A percentile compares a stretch with the other conserved stretches of the same genome.
Evolutionary conservation across 805 yeast species (phyloP).

Genomic region (Kodamaea sagamina): DNA sequence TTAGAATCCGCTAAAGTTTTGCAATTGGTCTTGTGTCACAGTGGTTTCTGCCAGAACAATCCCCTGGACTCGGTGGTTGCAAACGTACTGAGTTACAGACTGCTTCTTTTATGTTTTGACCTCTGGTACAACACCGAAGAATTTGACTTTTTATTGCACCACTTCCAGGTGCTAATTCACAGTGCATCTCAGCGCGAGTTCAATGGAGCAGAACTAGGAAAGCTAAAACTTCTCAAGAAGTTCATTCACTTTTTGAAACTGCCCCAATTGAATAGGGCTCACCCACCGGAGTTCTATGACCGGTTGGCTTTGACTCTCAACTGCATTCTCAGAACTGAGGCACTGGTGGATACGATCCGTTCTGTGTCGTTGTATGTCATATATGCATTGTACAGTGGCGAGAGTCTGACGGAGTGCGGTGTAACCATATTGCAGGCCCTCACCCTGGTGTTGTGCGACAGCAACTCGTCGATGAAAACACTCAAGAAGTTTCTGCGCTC

Average conservation of each 20-base stretch:
- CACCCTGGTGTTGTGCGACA: conserved; percentile 45
- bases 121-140: conserved; percentile 63
- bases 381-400: conserved; percentile 49
- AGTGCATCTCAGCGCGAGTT: conserved; percentile 37
- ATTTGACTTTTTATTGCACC: conserved; percentile 55
- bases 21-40: conserved; percentile 41
- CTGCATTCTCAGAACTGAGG: conserved; percentile 36
- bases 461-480: conserved; percentile 37
- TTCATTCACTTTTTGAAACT: conserved; percentile 52
- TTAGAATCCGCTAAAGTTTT: conserved; percentile 10
- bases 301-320: conserved; percentile 26
- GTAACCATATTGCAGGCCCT: conserved; percentile 23
- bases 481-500: conserved; percentile 51
- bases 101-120: conserved; percentile 55
- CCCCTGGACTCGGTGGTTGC: conserved; percentile 59
- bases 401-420: conserved; percentile 34
- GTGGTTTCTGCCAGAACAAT: conserved; percentile 51
- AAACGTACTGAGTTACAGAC: conserved; percentile 57
- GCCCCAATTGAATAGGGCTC: conserved; percentile 15
- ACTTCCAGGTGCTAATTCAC: conserved; percentile 50
- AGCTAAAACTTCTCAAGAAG: conserved; percentile 50
- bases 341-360: conserved; percentile 56
- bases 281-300: conserved; percentile 12
- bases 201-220: conserved; percentile 55
- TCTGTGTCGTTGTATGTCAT: conserved; percentile 50